Conservation (phyloP, 2,329 filamentous ascomycete species). For the Arthrobotrys pseudoclavata region DNA sequence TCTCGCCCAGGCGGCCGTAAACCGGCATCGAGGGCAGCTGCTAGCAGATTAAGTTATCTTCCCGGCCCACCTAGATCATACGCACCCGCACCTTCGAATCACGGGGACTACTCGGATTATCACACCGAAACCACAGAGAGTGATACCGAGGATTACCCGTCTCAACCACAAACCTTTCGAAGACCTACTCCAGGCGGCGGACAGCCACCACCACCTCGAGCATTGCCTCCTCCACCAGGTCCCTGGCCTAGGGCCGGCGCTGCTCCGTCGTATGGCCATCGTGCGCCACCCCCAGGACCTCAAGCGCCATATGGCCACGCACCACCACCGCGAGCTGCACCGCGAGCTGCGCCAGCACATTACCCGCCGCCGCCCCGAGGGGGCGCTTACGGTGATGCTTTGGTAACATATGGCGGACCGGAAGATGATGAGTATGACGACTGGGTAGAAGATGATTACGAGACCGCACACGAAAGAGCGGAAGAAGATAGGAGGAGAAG, state of each 20-base stretch:
- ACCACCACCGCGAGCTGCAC: constrained; percentile 58
- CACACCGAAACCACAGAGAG: constrained; percentile 55
- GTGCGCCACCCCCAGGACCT: constrained; percentile 45
- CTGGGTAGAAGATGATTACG: constrained; percentile 61
- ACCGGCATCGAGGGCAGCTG: constrained; percentile 50
- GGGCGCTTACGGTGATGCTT: constrained; percentile 38
- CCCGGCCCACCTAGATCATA: constrained; percentile 53
- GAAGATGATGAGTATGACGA: constrained; percentile 61
- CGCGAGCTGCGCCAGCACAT: constrained; percentile 58
- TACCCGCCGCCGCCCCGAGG: constrained; percentile 54
- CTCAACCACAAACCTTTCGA: constrained; percentile 58
- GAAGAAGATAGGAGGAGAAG: constrained; percentile 54
- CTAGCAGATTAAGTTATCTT: constrained; percentile 50
- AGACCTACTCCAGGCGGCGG: constrained; percentile 52
- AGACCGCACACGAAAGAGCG: constrained; percentile 53
- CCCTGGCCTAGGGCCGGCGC: constrained; percentile 40
- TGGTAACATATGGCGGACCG: constrained; percentile 60
- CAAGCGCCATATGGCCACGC: constrained; percentile 58
- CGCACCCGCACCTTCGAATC: constrained; percentile 42
- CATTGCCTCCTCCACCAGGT: constrained; percentile 54
- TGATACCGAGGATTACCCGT: constrained; percentile 60
- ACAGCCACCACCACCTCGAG: constrained; percentile 59
- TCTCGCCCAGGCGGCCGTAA: constrained; percentile 62
- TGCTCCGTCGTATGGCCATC: constrained; percentile 43
- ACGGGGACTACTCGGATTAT: constrained; percentile 49